phyloP scores from a whole-genome alignment of 2,329 filamentous ascomycete species.

The Aulographum hederae region DNA sequence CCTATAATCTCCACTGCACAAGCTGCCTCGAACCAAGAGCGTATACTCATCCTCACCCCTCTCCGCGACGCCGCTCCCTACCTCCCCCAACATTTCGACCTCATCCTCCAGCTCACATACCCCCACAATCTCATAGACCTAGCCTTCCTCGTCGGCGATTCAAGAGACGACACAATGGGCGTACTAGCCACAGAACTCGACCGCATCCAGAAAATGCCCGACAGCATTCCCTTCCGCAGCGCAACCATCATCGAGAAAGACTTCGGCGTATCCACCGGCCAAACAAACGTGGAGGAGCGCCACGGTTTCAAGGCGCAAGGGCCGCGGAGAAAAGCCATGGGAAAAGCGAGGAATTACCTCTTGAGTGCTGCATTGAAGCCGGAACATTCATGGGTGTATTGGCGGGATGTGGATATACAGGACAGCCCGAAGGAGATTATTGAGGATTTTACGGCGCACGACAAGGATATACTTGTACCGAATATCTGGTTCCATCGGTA shows the following conservation, averaged over 20 bases:
- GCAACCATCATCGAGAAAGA: constrained; percentile 80
- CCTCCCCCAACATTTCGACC: constrained; percentile 81
- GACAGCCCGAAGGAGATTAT: constrained; percentile 77
- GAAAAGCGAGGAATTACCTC: constrained; percentile 78
- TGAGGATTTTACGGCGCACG: constrained; percentile 88
- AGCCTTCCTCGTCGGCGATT: constrained; percentile 86
- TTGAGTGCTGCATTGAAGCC: constrained; percentile 69
- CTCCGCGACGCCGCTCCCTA: constrained; percentile 74
- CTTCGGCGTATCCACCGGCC: constrained; percentile 53
- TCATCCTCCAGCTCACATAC: constrained; percentile 76
- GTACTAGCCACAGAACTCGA: constrained; percentile 71
- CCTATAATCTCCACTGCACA: constrained; percentile 62
- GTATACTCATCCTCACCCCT: constrained; percentile 79
- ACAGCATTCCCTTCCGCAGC: constrained; percentile 61
- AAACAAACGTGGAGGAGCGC: constrained; percentile 63
- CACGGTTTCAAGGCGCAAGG: constrained; percentile 80
- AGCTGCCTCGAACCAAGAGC: constrained; percentile 64
- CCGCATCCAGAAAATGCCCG: constrained; percentile 60
- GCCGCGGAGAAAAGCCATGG: constrained; percentile 79
- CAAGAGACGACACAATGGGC: constrained; percentile 78
- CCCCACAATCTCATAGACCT: constrained; percentile 91
- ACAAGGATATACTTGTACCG: constrained; percentile 69
- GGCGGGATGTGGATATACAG: constrained; percentile 91
- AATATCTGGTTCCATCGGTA: constrained; percentile 88
- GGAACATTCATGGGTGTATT: constrained; percentile 97